These are phyloP conservation scores for Acacia confusa DNA, from an alignment of 306 rosid species.

Conservation along the genomic window DNA sequence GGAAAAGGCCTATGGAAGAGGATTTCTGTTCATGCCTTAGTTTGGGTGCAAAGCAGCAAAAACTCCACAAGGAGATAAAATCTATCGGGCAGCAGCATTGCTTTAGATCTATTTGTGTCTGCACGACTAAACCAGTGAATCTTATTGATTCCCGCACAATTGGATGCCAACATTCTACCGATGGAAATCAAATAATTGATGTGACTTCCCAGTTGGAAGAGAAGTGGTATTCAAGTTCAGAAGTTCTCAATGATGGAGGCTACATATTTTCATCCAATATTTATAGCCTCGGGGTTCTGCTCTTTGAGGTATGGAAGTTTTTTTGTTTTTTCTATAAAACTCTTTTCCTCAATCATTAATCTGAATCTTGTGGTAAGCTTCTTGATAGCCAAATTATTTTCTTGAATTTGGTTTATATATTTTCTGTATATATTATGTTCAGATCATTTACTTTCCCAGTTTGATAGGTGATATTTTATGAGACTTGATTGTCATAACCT, in stretches of 20 bases:
- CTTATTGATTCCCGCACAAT: conserved; percentile 21
- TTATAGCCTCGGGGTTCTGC: conserved; percentile 70
- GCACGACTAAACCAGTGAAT: conserved; percentile 18
- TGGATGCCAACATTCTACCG: conserved; percentile 24
- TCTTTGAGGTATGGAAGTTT: conserved; percentile 61
- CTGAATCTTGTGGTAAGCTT: conserved; percentile 3
- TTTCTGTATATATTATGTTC: background rate
- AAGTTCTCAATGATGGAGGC: conserved; percentile 39
- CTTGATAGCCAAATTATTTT: conserved; percentile 1
- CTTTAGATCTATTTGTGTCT: conserved; percentile 14
- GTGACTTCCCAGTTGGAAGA: conserved; percentile 44
- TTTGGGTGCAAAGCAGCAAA: conserved; percentile 43
- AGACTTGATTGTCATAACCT: conserved; percentile 7
- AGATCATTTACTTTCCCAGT: background rate
- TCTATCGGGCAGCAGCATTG: conserved; percentile 36
- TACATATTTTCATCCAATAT: conserved; percentile 60
- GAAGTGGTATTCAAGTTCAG: conserved; percentile 72
- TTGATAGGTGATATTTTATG: background rate
- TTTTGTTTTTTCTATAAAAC: background rate
- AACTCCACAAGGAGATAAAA: conserved; percentile 34
- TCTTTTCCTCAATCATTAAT: background rate
- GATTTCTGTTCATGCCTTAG: conserved; percentile 25
- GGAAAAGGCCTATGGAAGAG: conserved; percentile 48
- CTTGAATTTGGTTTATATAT: background rate
- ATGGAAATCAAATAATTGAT: conserved; percentile 34